phyloP scores from a whole-genome alignment of 257 asterid species.

The Solanum pimpinellifolium region DNA sequence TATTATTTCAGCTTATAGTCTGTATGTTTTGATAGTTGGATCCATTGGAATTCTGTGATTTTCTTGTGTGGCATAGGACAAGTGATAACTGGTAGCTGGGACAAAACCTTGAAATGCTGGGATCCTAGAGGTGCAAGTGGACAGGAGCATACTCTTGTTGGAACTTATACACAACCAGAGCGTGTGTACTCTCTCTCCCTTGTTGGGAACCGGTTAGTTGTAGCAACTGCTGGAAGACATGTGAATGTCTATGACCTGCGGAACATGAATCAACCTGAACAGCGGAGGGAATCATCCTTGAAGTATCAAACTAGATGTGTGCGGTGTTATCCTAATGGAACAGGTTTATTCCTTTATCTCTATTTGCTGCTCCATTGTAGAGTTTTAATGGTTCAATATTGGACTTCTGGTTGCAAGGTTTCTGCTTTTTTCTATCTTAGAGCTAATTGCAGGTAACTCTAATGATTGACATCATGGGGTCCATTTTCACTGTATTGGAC shows the following conservation, averaged over 20 bases:
- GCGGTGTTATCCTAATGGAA: conserved; percentile 86
- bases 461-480: not conserved
- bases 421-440: not conserved
- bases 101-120: conserved; percentile 93
- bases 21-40: not conserved
- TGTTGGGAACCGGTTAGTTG: conserved; percentile 80
- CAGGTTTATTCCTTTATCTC: conserved; percentile 39
- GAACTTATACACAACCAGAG: conserved; percentile 90
- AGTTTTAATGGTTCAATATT: not conserved
- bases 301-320: conserved; percentile 94
- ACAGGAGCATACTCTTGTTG: conserved; percentile 77
- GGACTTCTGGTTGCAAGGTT: not conserved
- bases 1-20: not conserved
- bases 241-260: conserved; percentile 87
- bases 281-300: conserved; percentile 86
- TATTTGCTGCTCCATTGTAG: not conserved
- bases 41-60: not conserved
- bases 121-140: conserved; percentile 98
- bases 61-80: conserved; percentile 43
- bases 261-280: conserved; percentile 95
- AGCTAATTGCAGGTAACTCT: not conserved
- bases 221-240: conserved; percentile 97
- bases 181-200: conserved; percentile 88
- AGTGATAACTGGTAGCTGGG: conserved; percentile 99
- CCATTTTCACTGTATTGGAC: not conserved